These are phyloP conservation scores for Sporisorium sorghi DNA, from an alignment of 1,284 basidiomycete genomes.

Conservation along the genomic window DNA sequence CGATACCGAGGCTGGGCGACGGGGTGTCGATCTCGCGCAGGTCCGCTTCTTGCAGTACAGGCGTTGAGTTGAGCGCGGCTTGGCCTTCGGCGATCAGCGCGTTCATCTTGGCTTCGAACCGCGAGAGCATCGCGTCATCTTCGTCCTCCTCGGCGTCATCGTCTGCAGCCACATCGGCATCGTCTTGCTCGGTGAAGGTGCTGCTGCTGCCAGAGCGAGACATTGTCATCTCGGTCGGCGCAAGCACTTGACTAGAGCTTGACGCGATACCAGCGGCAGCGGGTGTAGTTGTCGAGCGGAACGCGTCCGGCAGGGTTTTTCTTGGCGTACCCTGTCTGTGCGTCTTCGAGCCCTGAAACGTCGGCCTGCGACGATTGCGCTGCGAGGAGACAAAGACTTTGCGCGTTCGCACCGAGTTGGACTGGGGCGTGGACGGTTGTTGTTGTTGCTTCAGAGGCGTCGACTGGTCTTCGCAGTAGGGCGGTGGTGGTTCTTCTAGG, in stretches of 20 bases:
- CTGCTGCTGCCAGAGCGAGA: background rate
- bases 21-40: slow-evolving; percentile 36
- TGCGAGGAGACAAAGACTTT: slow-evolving; percentile 51
- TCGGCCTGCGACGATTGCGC: slow-evolving; percentile 37
- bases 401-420: slow-evolving; percentile 20
- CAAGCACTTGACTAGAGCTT: slow-evolving; percentile 2
- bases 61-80: slow-evolving; percentile 50
- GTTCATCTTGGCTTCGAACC: slow-evolving; percentile 54
- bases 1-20: slow-evolving; percentile 18
- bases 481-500: slow-evolving; percentile 50
- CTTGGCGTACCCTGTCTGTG: slow-evolving; percentile 33
- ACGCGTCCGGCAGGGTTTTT: slow-evolving; percentile 22
- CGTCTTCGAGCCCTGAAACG: slow-evolving; percentile 36
- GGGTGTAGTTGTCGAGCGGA: background rate
- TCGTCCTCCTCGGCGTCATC: slow-evolving; percentile 4
- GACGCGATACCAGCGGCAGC: background rate
- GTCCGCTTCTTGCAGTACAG: slow-evolving; percentile 43
- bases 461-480: slow-evolving; percentile 33
- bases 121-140: slow-evolving; percentile 44
- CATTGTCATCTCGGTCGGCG: background rate
- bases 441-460: slow-evolving; percentile 10
- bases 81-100: slow-evolving; percentile 55
- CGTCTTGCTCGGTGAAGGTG: background rate
- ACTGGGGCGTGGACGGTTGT: slow-evolving; percentile 18
- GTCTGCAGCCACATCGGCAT: background rate